Evolutionary conservation across 805 yeast genomes (phyloP), one percentile per base, ranked within the genome.

Genomic region (Candida odintsovae): DNA sequence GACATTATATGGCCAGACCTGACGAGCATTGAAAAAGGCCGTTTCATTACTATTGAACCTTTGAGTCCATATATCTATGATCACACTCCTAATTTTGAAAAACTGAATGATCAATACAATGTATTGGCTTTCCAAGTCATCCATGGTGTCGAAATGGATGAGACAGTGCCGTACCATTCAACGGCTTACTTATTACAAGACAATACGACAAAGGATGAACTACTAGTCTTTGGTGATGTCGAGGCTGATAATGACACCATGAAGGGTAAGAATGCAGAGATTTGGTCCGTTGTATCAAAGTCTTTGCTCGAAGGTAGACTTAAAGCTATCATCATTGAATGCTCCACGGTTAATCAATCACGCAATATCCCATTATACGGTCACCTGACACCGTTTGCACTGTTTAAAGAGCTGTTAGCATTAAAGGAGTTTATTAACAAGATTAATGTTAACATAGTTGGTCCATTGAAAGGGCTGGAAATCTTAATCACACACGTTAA

Each of bases 191-290:
- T 88, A 21, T 58, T 88, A 31, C 61, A 68, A 9, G 70, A 75
- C 40, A 55, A 41, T 4, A 23, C 29, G 0, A 53, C 71, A 1
- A 55, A 64, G 12, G 52, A 69, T 9, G 67, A 69, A 20, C 42
- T 89, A 3, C 62, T 89, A 9, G 62, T 85, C 3, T 88, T 89
- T 72, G 97, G 97, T 1, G 97, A 90, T 60, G 77, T 87, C 31
- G 96, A 90, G 59, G 74, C 84, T 41, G 95, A 87, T 59, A 36
- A 56, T 6, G 60, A 69, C 1, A 76, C 86, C 10, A 54, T 23
- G 54, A 68, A 22, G 57, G 60, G 28, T 75, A 78, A 38, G 50
- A 56, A 42, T 38, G 53, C 50, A 43, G 49, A 9, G 43, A 73
- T 87, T 3, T 88, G 96, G 96, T 44, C 60, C 3, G 53, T 62